These are phyloP conservation scores for Rhizopogon parksii DNA, from an alignment of 1,284 basidiomycete genomes.

Conservation along the genomic window DNA sequence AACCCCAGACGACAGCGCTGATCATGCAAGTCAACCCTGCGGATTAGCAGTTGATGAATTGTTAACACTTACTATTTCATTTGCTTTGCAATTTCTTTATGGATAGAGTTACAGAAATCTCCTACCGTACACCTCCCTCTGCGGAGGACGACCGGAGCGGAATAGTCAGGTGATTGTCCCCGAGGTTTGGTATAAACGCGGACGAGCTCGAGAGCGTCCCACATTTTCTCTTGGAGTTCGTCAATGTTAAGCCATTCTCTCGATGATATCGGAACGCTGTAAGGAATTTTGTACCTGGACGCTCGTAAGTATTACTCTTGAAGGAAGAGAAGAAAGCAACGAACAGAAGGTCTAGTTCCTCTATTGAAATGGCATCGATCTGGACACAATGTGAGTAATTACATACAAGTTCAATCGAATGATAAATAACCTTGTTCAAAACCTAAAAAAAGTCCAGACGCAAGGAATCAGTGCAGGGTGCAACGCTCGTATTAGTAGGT, in stretches of 20 bases:
- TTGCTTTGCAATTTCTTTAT: slow-evolving; percentile 90
- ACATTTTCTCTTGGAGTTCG: slow-evolving; percentile 90
- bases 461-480: slow-evolving; percentile 7
- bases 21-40: slow-evolving; percentile 7
- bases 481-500: slow-evolving; percentile 3
- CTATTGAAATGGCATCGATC: slow-evolving; percentile 98
- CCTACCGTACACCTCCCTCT: slow-evolving; percentile 74
- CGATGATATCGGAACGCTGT: slow-evolving; percentile 91
- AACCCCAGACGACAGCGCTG: slow-evolving; percentile 88
- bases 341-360: slow-evolving; percentile 92
- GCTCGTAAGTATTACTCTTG: slow-evolving; percentile 8
- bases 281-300: slow-evolving; percentile 80
- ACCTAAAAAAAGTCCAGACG: slow-evolving; percentile 37
- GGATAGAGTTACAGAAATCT: slow-evolving; percentile 87
- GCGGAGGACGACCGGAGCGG: slow-evolving; percentile 71
- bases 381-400: slow-evolving; percentile 34
- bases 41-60: slow-evolving; percentile 2
- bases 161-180: slow-evolving; percentile 87
- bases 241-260: slow-evolving; percentile 96
- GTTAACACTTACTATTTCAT: slow-evolving; percentile 71
- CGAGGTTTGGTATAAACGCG: slow-evolving; percentile 95
- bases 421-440: slow-evolving; percentile 59
- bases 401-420: not conserved
- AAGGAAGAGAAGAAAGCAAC: slow-evolving; percentile 16
- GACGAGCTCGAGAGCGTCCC: slow-evolving; percentile 83